These are phyloP conservation scores for Pelargonium fulgidum DNA, from an alignment of 441 rosid genomes.

Conservation along the genomic window DNA sequence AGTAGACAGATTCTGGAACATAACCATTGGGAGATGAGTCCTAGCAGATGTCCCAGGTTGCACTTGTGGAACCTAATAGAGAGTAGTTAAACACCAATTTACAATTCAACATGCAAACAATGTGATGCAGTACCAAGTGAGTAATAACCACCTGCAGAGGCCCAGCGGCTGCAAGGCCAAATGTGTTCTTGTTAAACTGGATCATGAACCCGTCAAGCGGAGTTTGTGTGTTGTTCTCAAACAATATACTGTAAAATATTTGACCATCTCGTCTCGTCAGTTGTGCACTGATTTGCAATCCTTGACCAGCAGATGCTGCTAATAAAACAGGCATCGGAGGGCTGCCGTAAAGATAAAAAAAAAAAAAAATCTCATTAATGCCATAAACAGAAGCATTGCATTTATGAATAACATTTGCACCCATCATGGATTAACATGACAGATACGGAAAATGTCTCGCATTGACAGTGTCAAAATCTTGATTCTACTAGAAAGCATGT, in stretches of 20 bases:
- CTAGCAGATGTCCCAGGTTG: slow-evolving; percentile 67
- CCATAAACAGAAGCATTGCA: slow-evolving; percentile 5
- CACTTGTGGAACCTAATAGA: slow-evolving; percentile 62
- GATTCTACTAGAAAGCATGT: too few species aligned
- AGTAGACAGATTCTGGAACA: slow-evolving; percentile 76
- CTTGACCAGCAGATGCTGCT: slow-evolving; percentile 78
- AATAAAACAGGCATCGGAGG: slow-evolving; percentile 63
- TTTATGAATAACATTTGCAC: neutral
- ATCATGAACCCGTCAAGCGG: slow-evolving; percentile 98
- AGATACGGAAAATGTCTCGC: too few species aligned
- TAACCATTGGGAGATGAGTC: slow-evolving; percentile 69
- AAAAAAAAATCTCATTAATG: slow-evolving; percentile 21
- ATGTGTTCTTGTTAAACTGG: slow-evolving; percentile 89
- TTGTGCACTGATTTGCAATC: slow-evolving; percentile 90
- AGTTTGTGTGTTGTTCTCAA: slow-evolving; percentile 73
- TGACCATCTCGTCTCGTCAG: slow-evolving; percentile 68
- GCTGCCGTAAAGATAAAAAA: slow-evolving; percentile 53
- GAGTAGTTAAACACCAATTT: slow-evolving; percentile 18
- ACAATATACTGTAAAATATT: slow-evolving; percentile 59
- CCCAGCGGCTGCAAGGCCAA: slow-evolving; percentile 89
- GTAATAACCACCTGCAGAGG: slow-evolving; percentile 64
- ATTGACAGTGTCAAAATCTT: too few species aligned
- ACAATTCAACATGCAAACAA: slow-evolving; percentile 11
- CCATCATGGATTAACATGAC: too few species aligned
- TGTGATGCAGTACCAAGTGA: slow-evolving; percentile 12